A percentile compares a stretch with the other conserved stretches of the same genome.
Evolutionary conservation across 2,329 filamentous ascomycete species (phyloP).

Genomic region (Hymenoscyphus fraxineus): DNA sequence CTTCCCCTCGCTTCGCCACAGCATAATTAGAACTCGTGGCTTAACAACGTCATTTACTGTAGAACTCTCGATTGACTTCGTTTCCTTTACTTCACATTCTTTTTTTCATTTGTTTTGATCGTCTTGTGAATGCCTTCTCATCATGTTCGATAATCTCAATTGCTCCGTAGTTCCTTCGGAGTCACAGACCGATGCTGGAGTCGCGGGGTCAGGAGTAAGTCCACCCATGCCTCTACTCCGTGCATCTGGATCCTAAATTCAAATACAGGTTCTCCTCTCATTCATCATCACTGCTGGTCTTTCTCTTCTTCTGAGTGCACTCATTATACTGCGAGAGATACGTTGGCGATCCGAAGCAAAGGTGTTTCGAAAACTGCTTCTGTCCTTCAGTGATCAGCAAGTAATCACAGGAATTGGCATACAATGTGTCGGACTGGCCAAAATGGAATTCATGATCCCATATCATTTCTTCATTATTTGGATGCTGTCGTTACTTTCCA

Average conservation of each 20-base stretch:
- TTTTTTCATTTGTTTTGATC: background rate
- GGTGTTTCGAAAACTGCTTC: conserved; percentile 60
- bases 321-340: conserved; percentile 54
- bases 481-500: conserved; percentile 62
- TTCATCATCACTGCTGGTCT: conserved; percentile 62
- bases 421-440: conserved; percentile 59
- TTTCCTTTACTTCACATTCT: background rate
- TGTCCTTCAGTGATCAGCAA: conserved; percentile 64
- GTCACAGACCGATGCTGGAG: conserved; percentile 47
- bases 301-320: conserved; percentile 51
- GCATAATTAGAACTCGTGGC: background rate
- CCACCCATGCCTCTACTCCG: background rate
- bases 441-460: conserved; percentile 54
- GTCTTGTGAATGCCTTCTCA: background rate
- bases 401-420: conserved; percentile 67
- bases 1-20: conserved; percentile 1
- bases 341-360: conserved; percentile 44
- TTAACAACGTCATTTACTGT: background rate
- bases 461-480: conserved; percentile 72
- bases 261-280: conserved; percentile 55
- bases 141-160: conserved; percentile 9
- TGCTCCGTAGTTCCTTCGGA: conserved; percentile 15
- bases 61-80: background rate
- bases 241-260: conserved; percentile 5
- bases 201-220: conserved; percentile 54